Percentiles rank a stretch among this genome's conserved stretches.
Conservation (phyloP, 2,329 filamentous ascomycete genomes). For the Curvularia hawaiiensis region DNA sequence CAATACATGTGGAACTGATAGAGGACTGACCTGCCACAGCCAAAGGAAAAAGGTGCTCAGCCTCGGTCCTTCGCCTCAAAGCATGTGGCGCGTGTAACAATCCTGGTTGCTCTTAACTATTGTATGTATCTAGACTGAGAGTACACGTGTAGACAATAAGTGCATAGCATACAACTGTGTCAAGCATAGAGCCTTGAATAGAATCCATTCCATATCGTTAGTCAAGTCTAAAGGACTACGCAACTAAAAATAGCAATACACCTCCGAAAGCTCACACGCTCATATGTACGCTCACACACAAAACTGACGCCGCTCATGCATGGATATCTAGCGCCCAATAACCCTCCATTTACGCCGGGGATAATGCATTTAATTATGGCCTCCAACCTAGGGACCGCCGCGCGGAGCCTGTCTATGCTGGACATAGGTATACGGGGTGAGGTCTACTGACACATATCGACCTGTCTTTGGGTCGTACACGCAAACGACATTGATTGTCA, state of each 20-base stretch:
- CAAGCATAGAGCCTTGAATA: not conserved
- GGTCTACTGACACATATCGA: conserved; percentile 44
- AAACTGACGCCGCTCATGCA: conserved; percentile 9
- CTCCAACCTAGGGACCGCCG: conserved; percentile 30
- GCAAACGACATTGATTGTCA: conserved; percentile 52
- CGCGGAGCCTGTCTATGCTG: conserved; percentile 47
- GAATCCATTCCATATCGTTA: not conserved
- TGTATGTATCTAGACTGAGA: not conserved
- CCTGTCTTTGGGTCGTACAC: conserved; percentile 53
- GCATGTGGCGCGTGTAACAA: not conserved
- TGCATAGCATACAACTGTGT: not conserved
- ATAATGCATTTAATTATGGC: conserved; percentile 8
- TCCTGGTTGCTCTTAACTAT: not conserved
- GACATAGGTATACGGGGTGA: conserved; percentile 28
- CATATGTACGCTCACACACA: not conserved
- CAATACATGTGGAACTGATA: not conserved
- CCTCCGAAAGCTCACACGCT: not conserved
- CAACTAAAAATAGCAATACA: not conserved
- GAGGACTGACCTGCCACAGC: not conserved
- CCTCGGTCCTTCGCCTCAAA: not conserved
- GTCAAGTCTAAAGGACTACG: not conserved
- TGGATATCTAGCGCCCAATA: conserved; percentile 8
- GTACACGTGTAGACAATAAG: not conserved
- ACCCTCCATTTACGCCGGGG: conserved; percentile 11
- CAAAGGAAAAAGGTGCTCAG: not conserved